Conservation (phyloP, 768 basidiomycete genomes). For the Kwoniella shandongensis region DNA sequence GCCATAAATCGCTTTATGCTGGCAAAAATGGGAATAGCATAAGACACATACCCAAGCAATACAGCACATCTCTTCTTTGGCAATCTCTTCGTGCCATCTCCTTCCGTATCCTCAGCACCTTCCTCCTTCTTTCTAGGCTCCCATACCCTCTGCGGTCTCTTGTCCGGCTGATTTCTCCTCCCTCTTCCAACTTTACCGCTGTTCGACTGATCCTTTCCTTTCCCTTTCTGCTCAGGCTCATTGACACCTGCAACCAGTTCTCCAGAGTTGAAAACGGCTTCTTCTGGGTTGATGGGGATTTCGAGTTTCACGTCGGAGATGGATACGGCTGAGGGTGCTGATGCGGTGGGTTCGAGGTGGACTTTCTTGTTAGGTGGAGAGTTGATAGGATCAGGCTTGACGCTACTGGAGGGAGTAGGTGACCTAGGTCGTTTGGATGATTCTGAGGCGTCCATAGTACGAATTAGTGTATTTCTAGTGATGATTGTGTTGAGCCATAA, state of each 20-base stretch:
- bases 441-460: conserved; percentile 6
- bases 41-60: conserved; percentile 27
- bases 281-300: conserved; percentile 11
- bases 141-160: conserved; percentile 6
- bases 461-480: not conserved
- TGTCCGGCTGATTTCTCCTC: not conserved
- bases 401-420: not conserved
- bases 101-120: conserved; percentile 7
- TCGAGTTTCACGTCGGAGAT: conserved; percentile 2
- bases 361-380: conserved; percentile 12
- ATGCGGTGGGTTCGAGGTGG: conserved; percentile 13
- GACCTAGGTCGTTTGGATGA: conserved; percentile 14
- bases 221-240: conserved; percentile 1
- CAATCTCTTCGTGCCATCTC: conserved; percentile 28
- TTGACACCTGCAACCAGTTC: too few relatives aligned
- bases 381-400: conserved; percentile 2
- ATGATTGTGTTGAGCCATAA: not conserved
- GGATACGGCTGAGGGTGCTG: conserved; percentile 5
- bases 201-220: conserved; percentile 3
- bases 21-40: too few relatives aligned
- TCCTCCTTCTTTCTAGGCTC: conserved; percentile 17
- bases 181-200: conserved; percentile 3
- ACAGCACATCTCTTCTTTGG: conserved; percentile 42
- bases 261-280: conserved; percentile 17
- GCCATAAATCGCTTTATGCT: too few relatives aligned